Evolutionary conservation across 192 early-diverging fungal genomes (phyloP), one percentile per base, ranked within the genome.

Genomic region (Thamnidium elegans): DNA sequence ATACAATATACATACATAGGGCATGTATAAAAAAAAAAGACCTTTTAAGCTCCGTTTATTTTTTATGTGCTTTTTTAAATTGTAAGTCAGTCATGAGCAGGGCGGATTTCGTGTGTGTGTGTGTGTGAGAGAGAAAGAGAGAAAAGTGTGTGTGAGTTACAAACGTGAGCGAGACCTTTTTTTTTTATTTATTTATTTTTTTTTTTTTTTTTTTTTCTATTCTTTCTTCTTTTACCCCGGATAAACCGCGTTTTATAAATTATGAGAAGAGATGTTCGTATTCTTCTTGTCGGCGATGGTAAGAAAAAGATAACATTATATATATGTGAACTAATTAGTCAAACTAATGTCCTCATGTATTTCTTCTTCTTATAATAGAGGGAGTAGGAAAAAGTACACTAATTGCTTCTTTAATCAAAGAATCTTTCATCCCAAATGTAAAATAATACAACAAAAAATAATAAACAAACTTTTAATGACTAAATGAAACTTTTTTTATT

Each of bases 311-410:
- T 7, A 52, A 6, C 5, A 3, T 7, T 7, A 7, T 30, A 30
- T 1, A 26, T 46, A 2, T 4, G 72, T 67, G 55, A 6, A 39
- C 9, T 39, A 9, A 39, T 4, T 39, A 39, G 5, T 39, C 36
- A 39, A 39, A 65, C 17, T 42, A 26, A 26, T 26, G 26, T 26
- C 26, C 26, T 26, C 26, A 2, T 26, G 26, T 26, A 26, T 23
- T 58, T 39, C 39, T 32, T 64, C 36, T 63, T 17, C 47, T 44
- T 55, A 17, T 19, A 62, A n/a, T 61, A 89, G 90, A 92, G 72
- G 87, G 87, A 46, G 94, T 95, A 58, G 97, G 97, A 56, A 99
- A 99, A 71, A 95, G 93, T 73, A 95, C 97, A 23, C 76, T 99
- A 63, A 92, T 99, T 62, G 96, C 94, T 30, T 90, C 95, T 13